These are phyloP conservation scores for Cavenderia fasciculata DNA, from an alignment of 78 protist genomes.

Conservation along the genomic window DNA sequence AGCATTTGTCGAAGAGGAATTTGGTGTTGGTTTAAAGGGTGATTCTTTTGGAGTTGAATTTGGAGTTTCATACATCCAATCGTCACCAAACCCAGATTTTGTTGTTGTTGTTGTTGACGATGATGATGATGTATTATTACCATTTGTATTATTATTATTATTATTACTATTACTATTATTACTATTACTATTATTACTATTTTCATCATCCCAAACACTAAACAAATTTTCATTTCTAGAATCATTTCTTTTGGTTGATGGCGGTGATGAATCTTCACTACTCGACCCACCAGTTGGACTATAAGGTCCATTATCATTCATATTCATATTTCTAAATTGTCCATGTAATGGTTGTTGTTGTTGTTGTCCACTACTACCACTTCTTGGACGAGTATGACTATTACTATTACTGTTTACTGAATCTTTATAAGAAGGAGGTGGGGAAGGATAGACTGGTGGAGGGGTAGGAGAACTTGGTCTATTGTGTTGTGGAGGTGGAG, in stretches of 20 bases:
- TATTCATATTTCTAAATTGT: background rate
- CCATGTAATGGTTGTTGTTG: background rate
- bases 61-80: conserved; percentile 57
- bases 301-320: background rate
- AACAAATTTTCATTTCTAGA: conserved; percentile 29
- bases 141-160: background rate
- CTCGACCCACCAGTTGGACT: background rate
- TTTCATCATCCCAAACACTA: conserved; percentile 73
- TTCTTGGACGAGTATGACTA: too few species aligned
- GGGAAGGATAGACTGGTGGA: background rate
- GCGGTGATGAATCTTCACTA: background rate
- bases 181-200: background rate
- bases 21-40: background rate
- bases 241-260: background rate
- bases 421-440: conserved; percentile 67
- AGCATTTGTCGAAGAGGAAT: background rate
- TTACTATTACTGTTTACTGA: too few species aligned
- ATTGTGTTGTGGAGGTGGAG: background rate
- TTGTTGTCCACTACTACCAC: too few species aligned
- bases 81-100: conserved; percentile 23
- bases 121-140: background rate
- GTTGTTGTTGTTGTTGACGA: background rate
- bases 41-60: conserved; percentile 4
- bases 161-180: conserved; percentile 2
- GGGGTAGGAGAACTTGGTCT: too few species aligned